These are phyloP conservation scores for Paecilomyces variotii DNA, from an alignment of 2,329 filamentous ascomycete species.

Conservation along the genomic window DNA sequence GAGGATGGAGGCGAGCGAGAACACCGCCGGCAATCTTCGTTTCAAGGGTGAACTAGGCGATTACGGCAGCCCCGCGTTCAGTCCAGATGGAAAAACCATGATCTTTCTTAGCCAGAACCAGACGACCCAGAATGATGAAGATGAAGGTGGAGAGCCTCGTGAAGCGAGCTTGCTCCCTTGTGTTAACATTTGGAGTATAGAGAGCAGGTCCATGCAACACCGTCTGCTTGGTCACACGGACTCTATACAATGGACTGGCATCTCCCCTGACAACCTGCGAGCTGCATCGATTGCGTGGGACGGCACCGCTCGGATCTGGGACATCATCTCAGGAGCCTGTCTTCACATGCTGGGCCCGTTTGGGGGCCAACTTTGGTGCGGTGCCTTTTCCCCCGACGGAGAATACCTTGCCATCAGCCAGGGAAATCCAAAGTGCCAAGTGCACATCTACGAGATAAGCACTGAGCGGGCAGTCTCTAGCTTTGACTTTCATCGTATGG, in stretches of 20 bases:
- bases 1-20: neutral
- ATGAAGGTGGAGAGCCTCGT: neutral
- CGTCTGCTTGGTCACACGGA: conserved; percentile 5
- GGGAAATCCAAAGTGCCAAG: neutral
- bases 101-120: conserved; percentile 3
- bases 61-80: neutral
- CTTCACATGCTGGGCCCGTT: conserved; percentile 3
- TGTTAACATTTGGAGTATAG: conserved; percentile 5
- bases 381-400: conserved; percentile 6
- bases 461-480: neutral
- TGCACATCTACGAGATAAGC: conserved; percentile 4
- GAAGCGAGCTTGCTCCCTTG: neutral
- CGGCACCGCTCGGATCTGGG: conserved; percentile 5
- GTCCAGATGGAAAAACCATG: conserved; percentile 4
- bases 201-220: conserved; percentile 1
- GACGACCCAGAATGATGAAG: neutral
- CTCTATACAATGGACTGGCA: conserved; percentile 3
- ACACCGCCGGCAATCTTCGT: no score
- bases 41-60: conserved; percentile 2
- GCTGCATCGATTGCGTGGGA: conserved; percentile 5
- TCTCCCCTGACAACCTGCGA: conserved; percentile 2
- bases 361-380: conserved; percentile 3
- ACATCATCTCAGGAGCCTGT: conserved; percentile 2
- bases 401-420: conserved; percentile 5
- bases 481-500: neutral